Base-by-base conservation (phyloP, 139 green algal species). In the Trebouxia sp. region DNA sequence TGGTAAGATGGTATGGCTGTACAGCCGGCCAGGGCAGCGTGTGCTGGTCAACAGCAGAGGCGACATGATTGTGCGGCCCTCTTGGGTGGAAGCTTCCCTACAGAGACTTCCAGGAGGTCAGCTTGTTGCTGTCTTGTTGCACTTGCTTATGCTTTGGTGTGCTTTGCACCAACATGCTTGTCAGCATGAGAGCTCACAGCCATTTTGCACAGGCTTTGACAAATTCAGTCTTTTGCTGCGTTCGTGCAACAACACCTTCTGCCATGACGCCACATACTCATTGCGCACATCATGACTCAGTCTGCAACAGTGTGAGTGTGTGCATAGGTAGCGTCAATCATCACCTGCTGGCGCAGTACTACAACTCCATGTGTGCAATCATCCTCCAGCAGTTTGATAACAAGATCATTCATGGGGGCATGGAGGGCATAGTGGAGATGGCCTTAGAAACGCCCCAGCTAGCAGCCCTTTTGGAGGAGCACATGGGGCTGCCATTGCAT, bases 41-140 rank as follows among this genome's bases (percentile, higher is more conserved):
- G 83, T 87, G 48, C 74, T 90, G 41, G 70, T 90, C 74, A 90
- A 89, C 81, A 43, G n/a, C 12, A 43, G 70, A 6, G 87, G 87
- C 0, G 87, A 90, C 62, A 32, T 90, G 42, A 47, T 88, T 38
- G 87, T 84, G 35, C 81, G 87, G n/a, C 87, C 87, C 0, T 76
- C 62, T 26, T 90, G 82, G 62, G 65, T 86, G 22, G 87, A 91
- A 65, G 62, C 74, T 5, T 48, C 43, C 30, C 22, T 84, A 32
- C 74, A 77, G 32, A 56, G 75, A 20, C 22, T 51, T 8, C 78
- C 65, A n/a, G 65, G 65, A 77, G 77, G 77, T 82, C 17, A 30
- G 65, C 35, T 30, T 24, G 0, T 42, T 14, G 5, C 41, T 7
- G 3, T n/a, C n/a, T n/a, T n/a, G n/a, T n/a, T n/a, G n/a, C n/a